A percentile compares a stretch with the other conserved stretches of the same genome.
Evolutionary conservation across 2,329 filamentous ascomycete genomes (phyloP).

Genomic region (Ceratocystis alfenasii): DNA sequence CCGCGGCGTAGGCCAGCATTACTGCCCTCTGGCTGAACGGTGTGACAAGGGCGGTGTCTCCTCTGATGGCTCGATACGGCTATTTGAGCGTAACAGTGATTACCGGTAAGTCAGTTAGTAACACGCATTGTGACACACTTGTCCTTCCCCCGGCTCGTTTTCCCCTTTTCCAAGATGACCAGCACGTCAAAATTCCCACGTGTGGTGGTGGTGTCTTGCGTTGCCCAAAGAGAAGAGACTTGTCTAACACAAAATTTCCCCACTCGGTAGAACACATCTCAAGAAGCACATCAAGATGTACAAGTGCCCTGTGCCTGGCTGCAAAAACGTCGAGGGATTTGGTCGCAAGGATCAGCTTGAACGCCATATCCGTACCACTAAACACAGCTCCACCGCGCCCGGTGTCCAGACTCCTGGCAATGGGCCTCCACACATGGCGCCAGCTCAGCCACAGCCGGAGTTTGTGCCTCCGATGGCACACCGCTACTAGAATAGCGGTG

Average conservation of each 20-base stretch:
- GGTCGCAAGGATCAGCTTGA: conserved; percentile 21
- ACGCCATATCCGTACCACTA: conserved; percentile 20
- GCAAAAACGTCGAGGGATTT: conserved; percentile 21
- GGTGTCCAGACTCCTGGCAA: background rate
- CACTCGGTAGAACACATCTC: conserved; percentile 17
- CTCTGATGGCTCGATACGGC: conserved; percentile 13
- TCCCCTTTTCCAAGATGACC: background rate
- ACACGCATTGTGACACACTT: background rate
- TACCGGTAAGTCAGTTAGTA: conserved; percentile 14
- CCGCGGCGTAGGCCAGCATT: conserved; percentile 20
- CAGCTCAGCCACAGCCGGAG: conserved; percentile 7
- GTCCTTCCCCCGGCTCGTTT: background rate
- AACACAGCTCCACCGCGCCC: conserved; percentile 14
- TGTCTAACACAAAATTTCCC: conserved; percentile 4
- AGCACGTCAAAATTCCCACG: background rate
- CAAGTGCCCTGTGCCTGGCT: conserved; percentile 19
- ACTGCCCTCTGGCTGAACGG: conserved; percentile 17
- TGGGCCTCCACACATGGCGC: conserved; percentile 5
- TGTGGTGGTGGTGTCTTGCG: background rate
- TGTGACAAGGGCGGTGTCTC: conserved; percentile 20
- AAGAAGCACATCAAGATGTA: conserved; percentile 22
- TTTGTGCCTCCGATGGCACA: conserved; percentile 8
- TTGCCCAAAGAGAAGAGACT: background rate
- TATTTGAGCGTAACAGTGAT: conserved; percentile 21
- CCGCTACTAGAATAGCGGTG: conserved; percentile 1